Percentiles rank a stretch among this genome's conserved stretches.
phyloP scores from a whole-genome alignment of 352 stramenopile genomes.

The Phytopythium mirpurense region DNA sequence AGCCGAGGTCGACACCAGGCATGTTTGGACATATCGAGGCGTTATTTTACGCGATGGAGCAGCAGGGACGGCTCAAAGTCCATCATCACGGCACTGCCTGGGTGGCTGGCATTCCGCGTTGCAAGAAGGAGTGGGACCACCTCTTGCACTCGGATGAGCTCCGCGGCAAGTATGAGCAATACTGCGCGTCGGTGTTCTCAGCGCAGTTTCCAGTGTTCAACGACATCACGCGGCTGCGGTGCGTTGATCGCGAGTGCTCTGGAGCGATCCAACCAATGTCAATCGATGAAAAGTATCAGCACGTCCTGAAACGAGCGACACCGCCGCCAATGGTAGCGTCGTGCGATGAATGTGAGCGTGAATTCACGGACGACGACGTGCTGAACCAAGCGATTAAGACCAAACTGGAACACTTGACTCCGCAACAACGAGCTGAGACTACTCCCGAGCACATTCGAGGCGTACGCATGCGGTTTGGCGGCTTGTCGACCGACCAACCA shows the following conservation, averaged over 20 bases:
- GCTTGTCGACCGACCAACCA: slow-evolving; percentile 4
- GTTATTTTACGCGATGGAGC: slow-evolving; percentile 18
- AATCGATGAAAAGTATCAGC: slow-evolving; percentile 13
- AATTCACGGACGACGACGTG: slow-evolving; percentile 9
- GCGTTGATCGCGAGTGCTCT: no score
- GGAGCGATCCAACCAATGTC: no score
- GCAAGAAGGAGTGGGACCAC: slow-evolving; percentile 16
- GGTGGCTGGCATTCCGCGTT: slow-evolving; percentile 17
- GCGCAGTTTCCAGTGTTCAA: slow-evolving; percentile 10
- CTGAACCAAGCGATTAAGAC: slow-evolving; percentile 1
- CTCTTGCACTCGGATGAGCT: slow-evolving; percentile 4
- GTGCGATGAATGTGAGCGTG: slow-evolving; percentile 2
- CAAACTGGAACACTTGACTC: slow-evolving; percentile 9
- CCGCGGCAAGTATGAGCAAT: slow-evolving; percentile 10
- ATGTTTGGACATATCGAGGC: slow-evolving; percentile 16
- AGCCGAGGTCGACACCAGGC: slow-evolving; percentile 15
- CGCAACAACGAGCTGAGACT: slow-evolving; percentile 5
- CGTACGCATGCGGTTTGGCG: slow-evolving; percentile 11
- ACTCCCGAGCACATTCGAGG: slow-evolving; percentile 3
- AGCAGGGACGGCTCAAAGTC: slow-evolving; percentile 17
- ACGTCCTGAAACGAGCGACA: not conserved
- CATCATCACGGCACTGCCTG: slow-evolving; percentile 20
- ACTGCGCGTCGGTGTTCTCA: slow-evolving; percentile 19
- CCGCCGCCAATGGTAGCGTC: slow-evolving; percentile 3
- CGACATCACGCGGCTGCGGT: no score